Conservation (phyloP, 2,329 filamentous ascomycete species). For the Trichophyton schoenleinii region DNA sequence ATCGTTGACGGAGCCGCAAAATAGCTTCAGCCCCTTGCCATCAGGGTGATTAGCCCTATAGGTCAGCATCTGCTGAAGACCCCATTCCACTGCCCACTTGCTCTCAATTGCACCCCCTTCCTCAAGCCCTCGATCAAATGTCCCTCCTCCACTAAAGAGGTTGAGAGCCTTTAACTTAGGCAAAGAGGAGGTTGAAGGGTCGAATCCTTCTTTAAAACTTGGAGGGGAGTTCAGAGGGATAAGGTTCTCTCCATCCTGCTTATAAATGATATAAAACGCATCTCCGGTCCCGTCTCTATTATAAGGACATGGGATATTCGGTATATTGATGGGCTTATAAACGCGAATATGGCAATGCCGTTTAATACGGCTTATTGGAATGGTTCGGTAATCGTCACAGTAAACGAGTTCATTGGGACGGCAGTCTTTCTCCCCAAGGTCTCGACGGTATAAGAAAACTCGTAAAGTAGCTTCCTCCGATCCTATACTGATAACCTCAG, state of each 20-base stretch:
- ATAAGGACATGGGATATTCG: conserved; percentile 49
- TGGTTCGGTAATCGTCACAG: conserved; percentile 34
- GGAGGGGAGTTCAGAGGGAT: conserved; percentile 12
- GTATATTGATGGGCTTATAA: conserved; percentile 32
- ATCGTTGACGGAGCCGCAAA: conserved; percentile 60
- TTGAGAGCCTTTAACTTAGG: conserved; percentile 50
- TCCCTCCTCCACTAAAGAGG: conserved; percentile 67
- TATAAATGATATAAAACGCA: conserved; percentile 50
- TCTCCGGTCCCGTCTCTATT: conserved; percentile 52
- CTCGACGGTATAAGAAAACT: conserved; percentile 39
- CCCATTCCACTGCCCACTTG: conserved; percentile 56
- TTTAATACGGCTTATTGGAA: conserved; percentile 34
- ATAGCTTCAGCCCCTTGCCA: conserved; percentile 38
- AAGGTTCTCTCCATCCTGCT: conserved; percentile 15
- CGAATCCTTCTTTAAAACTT: conserved; percentile 43
- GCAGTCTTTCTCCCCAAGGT: conserved; percentile 30
- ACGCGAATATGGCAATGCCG: conserved; percentile 49
- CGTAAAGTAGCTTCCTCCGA: conserved; percentile 35
- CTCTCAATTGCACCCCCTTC: conserved; percentile 55
- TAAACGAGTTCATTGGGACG: conserved; percentile 42
- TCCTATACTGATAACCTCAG: conserved; percentile 39
- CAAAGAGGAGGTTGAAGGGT: conserved; percentile 28
- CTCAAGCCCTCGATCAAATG: conserved; percentile 63
- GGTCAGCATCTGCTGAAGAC: conserved; percentile 52
- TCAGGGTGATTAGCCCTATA: conserved; percentile 54